These are phyloP conservation scores for Saccharum officinarum DNA, from an alignment of 176 grass and related monocot species.

Conservation along the genomic window DNA sequence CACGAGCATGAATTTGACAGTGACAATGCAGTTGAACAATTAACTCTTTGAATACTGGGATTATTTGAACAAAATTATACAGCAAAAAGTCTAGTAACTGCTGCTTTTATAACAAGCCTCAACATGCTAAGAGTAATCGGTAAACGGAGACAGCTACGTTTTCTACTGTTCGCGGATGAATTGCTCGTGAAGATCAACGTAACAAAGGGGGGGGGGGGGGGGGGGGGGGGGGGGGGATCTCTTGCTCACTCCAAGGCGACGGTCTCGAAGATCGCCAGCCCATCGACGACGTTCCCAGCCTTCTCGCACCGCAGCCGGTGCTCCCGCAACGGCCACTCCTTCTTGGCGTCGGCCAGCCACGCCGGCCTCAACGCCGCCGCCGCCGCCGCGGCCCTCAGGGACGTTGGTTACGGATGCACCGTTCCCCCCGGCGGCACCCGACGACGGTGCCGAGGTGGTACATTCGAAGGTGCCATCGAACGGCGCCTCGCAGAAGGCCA, in stretches of 20 bases:
- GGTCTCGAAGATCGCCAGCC: background rate
- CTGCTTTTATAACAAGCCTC: too few species aligned
- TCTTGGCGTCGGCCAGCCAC: background rate
- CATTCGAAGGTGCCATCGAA: background rate
- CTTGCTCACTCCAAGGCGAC: background rate
- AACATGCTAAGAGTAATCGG: too few species aligned
- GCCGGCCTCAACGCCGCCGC: background rate
- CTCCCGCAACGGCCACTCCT: background rate
- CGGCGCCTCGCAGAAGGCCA: conserved; percentile 25
- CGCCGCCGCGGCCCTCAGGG: background rate
- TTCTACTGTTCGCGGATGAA: background rate
- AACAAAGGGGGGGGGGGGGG: too few species aligned
- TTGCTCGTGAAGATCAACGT: background rate
- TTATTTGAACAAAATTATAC: background rate
- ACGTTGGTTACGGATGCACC: background rate
- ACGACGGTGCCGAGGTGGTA: background rate
- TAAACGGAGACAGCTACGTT: too few species aligned
- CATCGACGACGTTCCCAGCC: background rate
- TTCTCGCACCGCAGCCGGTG: background rate
- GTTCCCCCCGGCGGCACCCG: background rate
- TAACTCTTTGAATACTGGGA: background rate
- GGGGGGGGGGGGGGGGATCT: too few species aligned
- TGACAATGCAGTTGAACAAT: background rate
- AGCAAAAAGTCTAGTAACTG: background rate
- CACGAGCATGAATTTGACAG: background rate